Conservation (phyloP, 495 filamentous ascomycete species). For the Lindgomyces ingoldianus region DNA sequence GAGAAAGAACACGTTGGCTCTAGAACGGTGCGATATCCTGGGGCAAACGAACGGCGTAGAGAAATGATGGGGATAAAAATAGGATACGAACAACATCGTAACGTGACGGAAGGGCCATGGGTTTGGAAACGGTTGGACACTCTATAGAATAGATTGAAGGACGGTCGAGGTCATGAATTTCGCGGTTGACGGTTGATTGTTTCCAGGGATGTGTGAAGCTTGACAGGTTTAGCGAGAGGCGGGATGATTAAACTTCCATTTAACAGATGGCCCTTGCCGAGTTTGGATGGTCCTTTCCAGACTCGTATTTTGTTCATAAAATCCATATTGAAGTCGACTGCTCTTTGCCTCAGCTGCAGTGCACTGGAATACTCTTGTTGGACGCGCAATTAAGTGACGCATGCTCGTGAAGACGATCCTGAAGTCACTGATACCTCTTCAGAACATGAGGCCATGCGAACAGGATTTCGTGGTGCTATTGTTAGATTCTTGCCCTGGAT, state of each 20-base stretch:
- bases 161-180: slow-evolving; percentile 29
- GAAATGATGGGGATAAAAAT: slow-evolving; percentile 24
- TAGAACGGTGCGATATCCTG: slow-evolving; percentile 21
- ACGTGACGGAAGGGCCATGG: slow-evolving; percentile 14
- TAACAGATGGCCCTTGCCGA: slow-evolving; percentile 22
- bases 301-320: slow-evolving; percentile 25
- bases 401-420: neutral
- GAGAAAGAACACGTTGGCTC: slow-evolving; percentile 28
- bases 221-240: slow-evolving; percentile 29
- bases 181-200: slow-evolving; percentile 26
- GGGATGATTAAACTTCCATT: slow-evolving; percentile 16
- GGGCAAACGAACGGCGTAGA: neutral
- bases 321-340: slow-evolving; percentile 16
- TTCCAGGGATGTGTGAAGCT: slow-evolving; percentile 26
- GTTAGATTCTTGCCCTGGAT: slow-evolving; percentile 27
- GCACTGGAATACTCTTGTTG: neutral
- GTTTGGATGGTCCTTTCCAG: slow-evolving; percentile 1
- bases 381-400: slow-evolving; percentile 10
- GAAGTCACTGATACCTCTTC: neutral
- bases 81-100: slow-evolving; percentile 16
- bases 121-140: slow-evolving; percentile 3
- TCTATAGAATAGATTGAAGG: slow-evolving; percentile 36
- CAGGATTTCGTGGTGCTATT: slow-evolving; percentile 12
- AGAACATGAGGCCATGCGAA: neutral
- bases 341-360: neutral